Base-by-base conservation (phyloP, 768 basidiomycete species). In the Neoboletus subvelutipes region DNA sequence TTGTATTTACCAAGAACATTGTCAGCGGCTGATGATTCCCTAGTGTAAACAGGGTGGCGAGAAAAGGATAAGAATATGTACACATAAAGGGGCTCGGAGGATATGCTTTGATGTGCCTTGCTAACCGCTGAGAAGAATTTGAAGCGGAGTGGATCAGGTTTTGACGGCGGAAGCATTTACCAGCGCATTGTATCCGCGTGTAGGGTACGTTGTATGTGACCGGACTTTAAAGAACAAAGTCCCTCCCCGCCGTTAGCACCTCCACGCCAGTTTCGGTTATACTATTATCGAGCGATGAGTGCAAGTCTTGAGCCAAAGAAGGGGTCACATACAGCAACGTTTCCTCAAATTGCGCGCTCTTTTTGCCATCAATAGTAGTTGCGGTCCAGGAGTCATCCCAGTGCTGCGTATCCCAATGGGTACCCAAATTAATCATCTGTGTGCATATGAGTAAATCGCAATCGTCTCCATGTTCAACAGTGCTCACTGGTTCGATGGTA, bases 371-470 rank as follows among this genome's bases (percentile, higher is more conserved):
- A 13, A 81, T 73, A 5, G 97, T 99, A 22, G 89, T 92, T 1
- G 95, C 93, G 3, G 96, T 98, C 96, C 96, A 98, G 67, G 93
- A 87, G 71, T 96, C 94, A 33, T 88, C 88, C 94, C 94, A 94
- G 69, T 94, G 92, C 22, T 86, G 78, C 53, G 84, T 83, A 31
- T 83, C 83, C 85, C 88, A 90, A 60, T 79, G 84, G 50, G 80
- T 78, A 6, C 95, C 95, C 20, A 92, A 71, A 71, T 98, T 98
- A 62, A 97, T 86, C 95, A 98, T 98, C 83, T 96, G 71, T 50
- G 66, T 64, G 48, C 37, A 56, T 57, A 58, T 37, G 48, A 56
- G 45, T 41, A n/a, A 34, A 37, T 47, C 9, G 40, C 18, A 33
- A 45, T 51, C 31, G 6, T 41, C 40, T 59, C 59, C 62, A 8